Conservation (phyloP, 805 yeast genomes). For the Saturnispora kantuleensis region DNA sequence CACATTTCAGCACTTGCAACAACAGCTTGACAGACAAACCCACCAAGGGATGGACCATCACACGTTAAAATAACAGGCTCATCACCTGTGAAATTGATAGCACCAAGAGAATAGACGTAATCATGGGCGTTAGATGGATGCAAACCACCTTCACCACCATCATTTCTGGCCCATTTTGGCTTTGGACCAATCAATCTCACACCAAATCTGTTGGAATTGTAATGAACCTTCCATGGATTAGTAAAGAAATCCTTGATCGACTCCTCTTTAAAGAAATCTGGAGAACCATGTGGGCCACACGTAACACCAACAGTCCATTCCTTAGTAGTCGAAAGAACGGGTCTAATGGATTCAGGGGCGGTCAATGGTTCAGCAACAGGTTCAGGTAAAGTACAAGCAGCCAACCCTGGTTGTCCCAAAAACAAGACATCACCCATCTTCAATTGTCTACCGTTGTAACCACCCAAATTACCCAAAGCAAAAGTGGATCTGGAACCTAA, state of each 20-base stretch:
- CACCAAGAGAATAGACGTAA: conserved; percentile 93
- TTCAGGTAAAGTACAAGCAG: conserved; percentile 59
- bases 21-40: conserved; percentile 94
- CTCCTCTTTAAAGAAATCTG: conserved; percentile 81
- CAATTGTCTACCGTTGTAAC: conserved; percentile 85
- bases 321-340: conserved; percentile 37
- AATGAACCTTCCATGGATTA: conserved; percentile 87
- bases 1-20: conserved; percentile 95
- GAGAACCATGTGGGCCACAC: conserved; percentile 97
- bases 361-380: conserved; percentile 57
- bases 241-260: conserved; percentile 66
- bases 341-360: conserved; percentile 48
- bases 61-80: conserved; percentile 95
- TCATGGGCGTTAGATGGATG: conserved; percentile 99
- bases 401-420: conserved; percentile 65
- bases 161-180: conserved; percentile 92
- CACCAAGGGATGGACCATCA: conserved; percentile 97
- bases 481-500: conserved; percentile 95
- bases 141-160: conserved; percentile 96
- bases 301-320: conserved; percentile 87
- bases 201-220: conserved; percentile 95
- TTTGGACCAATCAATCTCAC: conserved; percentile 91
- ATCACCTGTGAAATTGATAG: conserved; percentile 96
- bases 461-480: conserved; percentile 90
- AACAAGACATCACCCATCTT: conserved; percentile 89